Conservation (phyloP, 371 early-diverging fungal genomes). For the Zopfochytrium polystomum region DNA sequence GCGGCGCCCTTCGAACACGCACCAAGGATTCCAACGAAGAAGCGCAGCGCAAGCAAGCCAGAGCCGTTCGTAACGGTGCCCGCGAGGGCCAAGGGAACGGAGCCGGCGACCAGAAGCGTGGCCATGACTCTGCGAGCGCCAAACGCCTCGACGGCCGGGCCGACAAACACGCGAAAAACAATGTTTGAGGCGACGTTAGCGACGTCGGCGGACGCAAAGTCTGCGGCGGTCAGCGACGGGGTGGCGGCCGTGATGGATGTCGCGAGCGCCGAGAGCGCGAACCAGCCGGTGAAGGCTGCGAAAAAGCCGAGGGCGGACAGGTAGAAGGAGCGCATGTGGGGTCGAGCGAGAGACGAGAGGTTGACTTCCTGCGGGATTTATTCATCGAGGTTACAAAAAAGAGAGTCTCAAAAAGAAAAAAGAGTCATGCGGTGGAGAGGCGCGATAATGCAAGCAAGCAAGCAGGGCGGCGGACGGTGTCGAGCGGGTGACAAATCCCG, state of each 20-base stretch:
- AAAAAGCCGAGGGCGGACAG: constrained; percentile 33
- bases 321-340: constrained; percentile 49
- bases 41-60: constrained; percentile 42
- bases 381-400: no score
- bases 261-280: constrained; percentile 57
- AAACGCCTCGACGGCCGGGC: constrained; percentile 26
- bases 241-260: constrained; percentile 27
- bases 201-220: constrained; percentile 29
- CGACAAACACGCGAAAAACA: constrained; percentile 22
- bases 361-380: constrained; percentile 38
- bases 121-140: constrained; percentile 56
- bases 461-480: no score
- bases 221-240: constrained; percentile 16
- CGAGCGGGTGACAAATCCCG: no score
- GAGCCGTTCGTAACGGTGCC: constrained; percentile 40
- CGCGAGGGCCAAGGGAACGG: constrained; percentile 49
- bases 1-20: no score
- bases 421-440: no score
- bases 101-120: constrained; percentile 44
- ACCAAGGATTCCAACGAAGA: constrained; percentile 57
- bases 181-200: constrained; percentile 37
- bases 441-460: no score
- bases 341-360: constrained; percentile 32
- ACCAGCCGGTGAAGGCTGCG: constrained; percentile 54
- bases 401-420: no score